Percentiles rank a stretch among this genome's conserved stretches.
Evolutionary conservation across 768 basidiomycete species (phyloP).

Genomic region (Hericium rajendrae): DNA sequence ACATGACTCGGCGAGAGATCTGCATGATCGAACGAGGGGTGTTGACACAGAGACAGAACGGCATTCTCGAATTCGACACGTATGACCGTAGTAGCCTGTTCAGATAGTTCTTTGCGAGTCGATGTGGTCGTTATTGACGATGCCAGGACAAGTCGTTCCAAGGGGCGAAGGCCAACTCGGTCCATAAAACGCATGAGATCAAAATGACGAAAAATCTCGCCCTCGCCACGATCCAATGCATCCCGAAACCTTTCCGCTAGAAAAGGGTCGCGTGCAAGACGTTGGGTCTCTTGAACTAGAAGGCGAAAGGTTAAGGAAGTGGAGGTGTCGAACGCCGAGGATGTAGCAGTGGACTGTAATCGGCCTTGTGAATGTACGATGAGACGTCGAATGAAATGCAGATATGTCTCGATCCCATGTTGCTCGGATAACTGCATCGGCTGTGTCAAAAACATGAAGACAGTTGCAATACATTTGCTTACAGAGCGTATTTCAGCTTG

Average conservation of each 20-base stretch:
- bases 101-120: constrained; percentile 47
- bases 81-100: constrained; percentile 56
- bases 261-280: constrained; percentile 83
- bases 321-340: constrained; percentile 64
- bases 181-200: constrained; percentile 78
- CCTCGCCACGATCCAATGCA: constrained; percentile 82
- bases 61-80: constrained; percentile 76
- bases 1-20: constrained; percentile 69
- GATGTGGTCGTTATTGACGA: constrained; percentile 63
- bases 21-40: constrained; percentile 73
- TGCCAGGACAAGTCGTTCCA: constrained; percentile 71
- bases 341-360: constrained; percentile 47
- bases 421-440: constrained; percentile 83
- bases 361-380: constrained; percentile 80
- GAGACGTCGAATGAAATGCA: constrained; percentile 94
- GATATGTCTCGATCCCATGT: constrained; percentile 94
- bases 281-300: constrained; percentile 79
- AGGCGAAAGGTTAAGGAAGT: constrained; percentile 75
- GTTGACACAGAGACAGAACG: constrained; percentile 63
- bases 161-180: constrained; percentile 68
- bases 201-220: constrained; percentile 73
- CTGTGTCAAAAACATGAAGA: constrained; percentile 14
- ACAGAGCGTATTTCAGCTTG: constrained; percentile 92
- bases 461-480: constrained; percentile 25
- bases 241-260: constrained; percentile 87